phyloP scores from a whole-genome alignment of 2,329 filamentous ascomycete species.

The Fusarium secorum region DNA sequence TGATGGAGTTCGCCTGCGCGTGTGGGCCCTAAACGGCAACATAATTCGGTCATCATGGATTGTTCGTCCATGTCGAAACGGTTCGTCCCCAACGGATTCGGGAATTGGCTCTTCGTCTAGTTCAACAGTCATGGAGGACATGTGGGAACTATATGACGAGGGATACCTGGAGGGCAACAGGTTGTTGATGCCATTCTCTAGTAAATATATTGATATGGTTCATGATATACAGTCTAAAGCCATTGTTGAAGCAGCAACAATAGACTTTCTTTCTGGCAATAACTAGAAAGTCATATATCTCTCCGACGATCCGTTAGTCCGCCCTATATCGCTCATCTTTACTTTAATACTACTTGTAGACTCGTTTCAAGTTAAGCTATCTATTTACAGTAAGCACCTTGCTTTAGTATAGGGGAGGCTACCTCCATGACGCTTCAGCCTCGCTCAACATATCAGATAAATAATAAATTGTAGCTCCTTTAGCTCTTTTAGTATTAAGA shows the following conservation, averaged over 20 bases:
- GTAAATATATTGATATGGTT: not conserved
- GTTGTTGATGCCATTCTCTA: not conserved
- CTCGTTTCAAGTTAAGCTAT: no score
- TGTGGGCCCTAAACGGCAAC: not conserved
- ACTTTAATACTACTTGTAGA: no score
- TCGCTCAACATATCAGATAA: no score
- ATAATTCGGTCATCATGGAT: not conserved
- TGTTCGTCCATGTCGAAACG: not conserved
- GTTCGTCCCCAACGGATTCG: not conserved
- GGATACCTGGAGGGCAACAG: not conserved
- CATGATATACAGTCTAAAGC: not conserved
- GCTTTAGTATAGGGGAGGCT: no score
- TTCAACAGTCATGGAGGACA: not conserved
- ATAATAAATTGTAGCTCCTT: no score
- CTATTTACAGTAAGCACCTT: no score
- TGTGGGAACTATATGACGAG: not conserved
- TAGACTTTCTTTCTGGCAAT: not conserved
- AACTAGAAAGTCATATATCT: rapidly evolving
- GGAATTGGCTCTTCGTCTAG: not conserved
- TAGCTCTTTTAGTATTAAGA: no score
- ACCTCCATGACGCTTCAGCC: no score
- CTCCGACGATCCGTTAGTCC: no score
- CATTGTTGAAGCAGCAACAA: not conserved
- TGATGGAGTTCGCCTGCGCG: not conserved
- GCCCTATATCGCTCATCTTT: no score